A percentile compares a stretch with the other conserved stretches of the same genome.
Conservation (phyloP, 352 stramenopile species). For the Globisporangium parvum region DNA sequence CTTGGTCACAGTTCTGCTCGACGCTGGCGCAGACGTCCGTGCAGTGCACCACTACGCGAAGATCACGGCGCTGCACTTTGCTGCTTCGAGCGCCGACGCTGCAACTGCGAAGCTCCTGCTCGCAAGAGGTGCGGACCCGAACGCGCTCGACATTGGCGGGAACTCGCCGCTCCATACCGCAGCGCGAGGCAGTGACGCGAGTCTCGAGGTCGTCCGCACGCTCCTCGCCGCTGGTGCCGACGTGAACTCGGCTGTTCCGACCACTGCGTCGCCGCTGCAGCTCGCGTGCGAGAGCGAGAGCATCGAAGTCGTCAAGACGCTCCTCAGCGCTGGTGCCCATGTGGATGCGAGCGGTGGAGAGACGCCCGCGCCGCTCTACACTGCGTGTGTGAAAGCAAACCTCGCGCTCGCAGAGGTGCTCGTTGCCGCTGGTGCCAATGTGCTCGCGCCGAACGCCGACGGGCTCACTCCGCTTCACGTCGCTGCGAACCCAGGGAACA, state of each 20-base stretch:
- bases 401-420: not conserved
- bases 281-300: conserved; percentile 20
- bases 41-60: not conserved
- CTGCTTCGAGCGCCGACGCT: not conserved
- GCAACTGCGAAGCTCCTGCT: not conserved
- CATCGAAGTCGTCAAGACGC: conserved; percentile 17
- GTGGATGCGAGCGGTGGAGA: not conserved
- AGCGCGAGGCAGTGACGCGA: not conserved
- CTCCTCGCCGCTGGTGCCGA: not conserved
- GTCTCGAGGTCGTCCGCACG: not conserved
- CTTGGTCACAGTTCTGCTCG: not conserved
- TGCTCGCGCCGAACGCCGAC: not conserved
- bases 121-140: not conserved
- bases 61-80: not conserved
- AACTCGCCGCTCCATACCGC: not conserved
- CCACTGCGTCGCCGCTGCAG: conserved; percentile 21
- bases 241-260: not conserved
- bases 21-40: not conserved
- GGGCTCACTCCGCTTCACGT: not conserved
- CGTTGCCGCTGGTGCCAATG: not conserved
- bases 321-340: conserved; percentile 12
- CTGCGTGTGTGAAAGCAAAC: conserved; percentile 3
- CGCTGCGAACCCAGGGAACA: not conserved
- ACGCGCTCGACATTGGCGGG: not conserved
- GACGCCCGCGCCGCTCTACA: not conserved